Conservation (phyloP, 495 filamentous ascomycete species). For the Lasiosphaeria ovina region DNA sequence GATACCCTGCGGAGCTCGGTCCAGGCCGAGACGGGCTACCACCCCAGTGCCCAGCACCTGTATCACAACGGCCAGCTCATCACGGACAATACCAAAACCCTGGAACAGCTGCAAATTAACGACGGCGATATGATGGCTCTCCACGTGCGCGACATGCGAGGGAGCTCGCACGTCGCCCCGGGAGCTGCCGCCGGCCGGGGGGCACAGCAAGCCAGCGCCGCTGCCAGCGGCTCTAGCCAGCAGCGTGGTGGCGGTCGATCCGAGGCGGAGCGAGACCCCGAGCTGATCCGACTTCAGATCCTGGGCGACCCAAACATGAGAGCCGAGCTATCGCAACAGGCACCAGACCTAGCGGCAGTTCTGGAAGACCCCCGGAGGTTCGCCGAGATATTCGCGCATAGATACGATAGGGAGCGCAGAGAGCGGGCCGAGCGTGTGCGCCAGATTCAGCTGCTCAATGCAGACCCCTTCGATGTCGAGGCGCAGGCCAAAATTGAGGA, state of each 20-base stretch:
- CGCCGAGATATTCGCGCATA: constrained; percentile 61
- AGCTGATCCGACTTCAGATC: constrained; percentile 76
- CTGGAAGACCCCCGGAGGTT: constrained; percentile 79
- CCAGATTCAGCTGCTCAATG: constrained; percentile 74
- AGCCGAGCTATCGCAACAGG: constrained; percentile 61
- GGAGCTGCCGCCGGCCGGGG: not conserved
- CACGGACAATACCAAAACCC: constrained; percentile 69
- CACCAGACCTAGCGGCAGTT: constrained; percentile 72
- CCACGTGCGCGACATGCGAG: constrained; percentile 62
- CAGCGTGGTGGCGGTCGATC: constrained; percentile 4
- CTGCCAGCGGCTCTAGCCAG: constrained; percentile 17
- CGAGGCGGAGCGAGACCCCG: constrained; percentile 60
- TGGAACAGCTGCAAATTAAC: constrained; percentile 75
- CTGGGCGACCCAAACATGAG: constrained; percentile 74
- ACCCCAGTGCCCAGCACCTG: constrained; percentile 62
- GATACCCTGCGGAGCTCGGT: constrained; percentile 84
- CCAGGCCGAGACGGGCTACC: constrained; percentile 52
- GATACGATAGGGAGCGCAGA: constrained; percentile 66
- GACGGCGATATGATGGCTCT: constrained; percentile 93
- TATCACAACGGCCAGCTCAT: constrained; percentile 89
- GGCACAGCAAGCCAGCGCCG: constrained; percentile 5
- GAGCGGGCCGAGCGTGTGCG: constrained; percentile 70
- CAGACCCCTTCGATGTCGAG: constrained; percentile 87
- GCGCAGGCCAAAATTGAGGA: constrained; percentile 93
- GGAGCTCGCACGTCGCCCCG: constrained; percentile 37